Base-by-base conservation (phyloP, 495 filamentous ascomycete species). In the Aspergillus biplanus region DNA sequence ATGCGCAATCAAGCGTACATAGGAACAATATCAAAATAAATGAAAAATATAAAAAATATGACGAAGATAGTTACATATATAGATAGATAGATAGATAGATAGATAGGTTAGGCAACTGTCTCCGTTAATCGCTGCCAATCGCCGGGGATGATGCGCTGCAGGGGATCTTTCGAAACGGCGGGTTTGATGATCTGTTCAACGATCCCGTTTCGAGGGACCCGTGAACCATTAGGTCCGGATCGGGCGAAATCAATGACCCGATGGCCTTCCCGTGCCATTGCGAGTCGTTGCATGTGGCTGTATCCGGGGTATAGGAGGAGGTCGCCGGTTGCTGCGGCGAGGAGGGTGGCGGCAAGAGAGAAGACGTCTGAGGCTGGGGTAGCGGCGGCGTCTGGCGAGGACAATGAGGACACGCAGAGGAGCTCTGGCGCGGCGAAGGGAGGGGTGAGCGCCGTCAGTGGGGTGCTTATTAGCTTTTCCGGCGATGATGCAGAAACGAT, bases 351-450 rank as follows among this genome's bases (percentile, higher is more conserved):
- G 0, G 76, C 86, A 0, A 89, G 73, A 1, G 83, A 82, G 66
- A 85, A 89, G 37, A 83, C 71, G 61, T 87, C 85, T 2, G 78
- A 75, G 7, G 75, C 66, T 5, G 71, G 70, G 0, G 77, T 81
- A 4, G 81, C 68, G 6, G 66, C 60, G 9, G 58, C 68, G 37
- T 65, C 67, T 3, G 68, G 66, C 15, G 73, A 72, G 16, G 64
- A 74, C 44, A 77, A 61, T 3, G 74, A 72, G 12, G 70, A 63
- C 0, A 83, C 63, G 33, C 72, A 76, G 16, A 87, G 71, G 9
- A 86, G 73, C 48, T 86, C 82, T 0, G 86, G 86, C 33, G 86
- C 83, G 13, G 85, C 78, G 69, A 82, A 89, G 8, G 85, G 85
- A 32, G 82, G 81, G 6, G 86, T 88, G 7, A 84, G 71, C 33